Conservation (phyloP, 2,329 filamentous ascomycete species). For the Parasarocladium wereldwijsianum region DNA sequence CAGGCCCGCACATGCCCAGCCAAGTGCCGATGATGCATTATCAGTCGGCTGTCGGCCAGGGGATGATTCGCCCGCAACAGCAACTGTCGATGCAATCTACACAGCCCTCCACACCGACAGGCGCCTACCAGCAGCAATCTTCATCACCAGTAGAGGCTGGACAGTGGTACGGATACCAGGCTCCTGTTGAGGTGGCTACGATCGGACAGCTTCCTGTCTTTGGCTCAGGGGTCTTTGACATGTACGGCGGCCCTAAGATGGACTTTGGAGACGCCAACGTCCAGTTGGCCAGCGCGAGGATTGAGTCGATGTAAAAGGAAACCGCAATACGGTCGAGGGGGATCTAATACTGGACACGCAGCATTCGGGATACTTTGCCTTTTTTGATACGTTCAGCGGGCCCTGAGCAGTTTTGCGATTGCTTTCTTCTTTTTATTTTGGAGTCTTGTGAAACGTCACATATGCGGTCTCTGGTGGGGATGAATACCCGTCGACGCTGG, state of each 20-base stretch:
- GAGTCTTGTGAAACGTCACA: too few species aligned
- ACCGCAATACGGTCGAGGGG: too few species aligned
- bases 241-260: constrained; percentile 36
- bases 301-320: constrained; percentile 35
- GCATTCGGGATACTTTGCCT: too few species aligned
- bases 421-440: too few species aligned
- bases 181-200: constrained; percentile 40
- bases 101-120: constrained; percentile 10
- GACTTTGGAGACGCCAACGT: constrained; percentile 43
- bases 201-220: constrained; percentile 37
- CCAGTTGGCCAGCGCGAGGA: constrained; percentile 43
- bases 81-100: constrained; percentile 20
- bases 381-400: too few species aligned
- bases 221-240: constrained; percentile 32
- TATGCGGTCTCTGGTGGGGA: too few species aligned
- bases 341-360: too few species aligned
- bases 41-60: constrained; percentile 25
- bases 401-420: too few species aligned
- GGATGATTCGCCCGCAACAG: constrained; percentile 18
- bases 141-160: constrained; percentile 27
- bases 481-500: too few species aligned
- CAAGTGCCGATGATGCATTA: constrained; percentile 27
- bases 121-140: constrained; percentile 19
- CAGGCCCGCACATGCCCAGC: constrained; percentile 31
- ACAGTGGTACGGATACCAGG: constrained; percentile 43